A percentile compares a stretch with the other conserved stretches of the same genome.
Evolutionary conservation across 2,329 filamentous ascomycete genomes (phyloP).

Genomic region (Aspergillus brunneoviolaceus): DNA sequence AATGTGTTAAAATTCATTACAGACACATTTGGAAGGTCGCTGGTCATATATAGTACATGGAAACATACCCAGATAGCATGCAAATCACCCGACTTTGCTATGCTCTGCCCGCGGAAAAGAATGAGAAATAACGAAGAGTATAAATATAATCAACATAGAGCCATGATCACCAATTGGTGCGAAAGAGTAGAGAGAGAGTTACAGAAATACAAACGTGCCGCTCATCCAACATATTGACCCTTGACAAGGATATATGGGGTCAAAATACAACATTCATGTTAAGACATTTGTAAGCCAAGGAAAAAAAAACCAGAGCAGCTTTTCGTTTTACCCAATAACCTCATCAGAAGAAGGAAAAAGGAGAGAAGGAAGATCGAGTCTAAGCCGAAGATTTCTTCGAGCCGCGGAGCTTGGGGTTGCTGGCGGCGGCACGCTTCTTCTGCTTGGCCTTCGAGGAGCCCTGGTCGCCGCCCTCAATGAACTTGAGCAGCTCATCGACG

Average conservation of each 20-base stretch:
- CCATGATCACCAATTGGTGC: slow-evolving; percentile 10
- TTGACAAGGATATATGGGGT: slow-evolving; percentile 23
- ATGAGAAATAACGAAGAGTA: slow-evolving; percentile 22
- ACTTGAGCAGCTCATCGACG: slow-evolving; percentile 90
- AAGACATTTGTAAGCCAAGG: slow-evolving; percentile 29
- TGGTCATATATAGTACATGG: slow-evolving; percentile 32
- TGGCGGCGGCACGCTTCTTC: slow-evolving; percentile 45
- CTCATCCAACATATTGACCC: slow-evolving; percentile 31
- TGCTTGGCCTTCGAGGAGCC: slow-evolving; percentile 43
- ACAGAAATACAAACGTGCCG: slow-evolving; percentile 27
- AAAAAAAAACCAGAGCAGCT: slow-evolving; percentile 10
- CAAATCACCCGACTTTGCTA: slow-evolving; percentile 31
- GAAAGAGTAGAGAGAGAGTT: slow-evolving; percentile 40
- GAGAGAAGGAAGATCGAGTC: slow-evolving; percentile 10
- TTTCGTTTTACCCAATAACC: slow-evolving; percentile 9
- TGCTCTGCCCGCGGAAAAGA: slow-evolving; percentile 29
- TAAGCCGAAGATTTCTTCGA: slow-evolving; percentile 41
- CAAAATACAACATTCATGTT: slow-evolving; percentile 29
- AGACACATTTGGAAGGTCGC: slow-evolving; percentile 25
- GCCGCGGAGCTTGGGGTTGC: slow-evolving; percentile 46
- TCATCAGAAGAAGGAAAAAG: slow-evolving; percentile 7
- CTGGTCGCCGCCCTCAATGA: slow-evolving; percentile 73
- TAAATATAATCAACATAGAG: slow-evolving; percentile 12
- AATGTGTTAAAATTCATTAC: slow-evolving; percentile 16
- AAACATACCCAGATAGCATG: slow-evolving; percentile 24